phyloP scores from a whole-genome alignment of 805 yeast genomes.

The Saturnispora diversa region DNA sequence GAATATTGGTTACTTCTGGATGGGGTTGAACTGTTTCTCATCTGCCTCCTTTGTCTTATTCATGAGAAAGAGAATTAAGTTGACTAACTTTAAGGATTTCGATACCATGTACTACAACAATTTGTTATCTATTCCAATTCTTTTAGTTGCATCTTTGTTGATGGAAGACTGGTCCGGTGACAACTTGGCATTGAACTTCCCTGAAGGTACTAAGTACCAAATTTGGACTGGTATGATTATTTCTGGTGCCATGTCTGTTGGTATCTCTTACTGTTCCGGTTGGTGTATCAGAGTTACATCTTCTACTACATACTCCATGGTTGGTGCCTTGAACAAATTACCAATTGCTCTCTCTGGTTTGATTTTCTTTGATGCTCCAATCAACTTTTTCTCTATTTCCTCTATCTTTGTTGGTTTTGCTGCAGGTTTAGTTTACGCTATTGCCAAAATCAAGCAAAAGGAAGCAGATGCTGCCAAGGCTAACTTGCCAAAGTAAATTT shows the following conservation, averaged over 20 bases:
- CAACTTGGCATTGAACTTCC: slow-evolving; percentile 74
- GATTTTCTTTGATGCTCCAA: slow-evolving; percentile 89
- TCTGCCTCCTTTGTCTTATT: slow-evolving; percentile 88
- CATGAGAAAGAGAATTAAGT: slow-evolving; percentile 97
- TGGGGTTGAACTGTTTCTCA: slow-evolving; percentile 89
- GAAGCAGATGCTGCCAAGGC: slow-evolving; percentile 29
- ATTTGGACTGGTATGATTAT: slow-evolving; percentile 77
- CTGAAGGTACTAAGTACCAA: slow-evolving; percentile 56
- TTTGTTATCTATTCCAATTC: slow-evolving; percentile 83
- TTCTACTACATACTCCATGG: slow-evolving; percentile 98
- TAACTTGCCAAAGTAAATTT: slow-evolving; percentile 28
- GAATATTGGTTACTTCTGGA: slow-evolving; percentile 89
- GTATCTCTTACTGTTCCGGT: slow-evolving; percentile 97
- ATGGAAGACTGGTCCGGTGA: slow-evolving; percentile 90
- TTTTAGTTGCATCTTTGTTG: slow-evolving; percentile 63
- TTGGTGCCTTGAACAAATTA: slow-evolving; percentile 95
- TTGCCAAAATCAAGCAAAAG: slow-evolving; percentile 87
- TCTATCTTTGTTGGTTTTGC: slow-evolving; percentile 90
- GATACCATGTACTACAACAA: slow-evolving; percentile 99
- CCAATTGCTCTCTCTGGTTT: slow-evolving; percentile 96
- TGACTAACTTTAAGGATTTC: slow-evolving; percentile 91
- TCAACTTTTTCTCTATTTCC: slow-evolving; percentile 79
- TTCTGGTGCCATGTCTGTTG: slow-evolving; percentile 91
- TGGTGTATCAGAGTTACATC: slow-evolving; percentile 99
- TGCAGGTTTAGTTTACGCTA: slow-evolving; percentile 93